Conservation (phyloP, 73 alveolate species). For the Uronychia setigera region DNA sequence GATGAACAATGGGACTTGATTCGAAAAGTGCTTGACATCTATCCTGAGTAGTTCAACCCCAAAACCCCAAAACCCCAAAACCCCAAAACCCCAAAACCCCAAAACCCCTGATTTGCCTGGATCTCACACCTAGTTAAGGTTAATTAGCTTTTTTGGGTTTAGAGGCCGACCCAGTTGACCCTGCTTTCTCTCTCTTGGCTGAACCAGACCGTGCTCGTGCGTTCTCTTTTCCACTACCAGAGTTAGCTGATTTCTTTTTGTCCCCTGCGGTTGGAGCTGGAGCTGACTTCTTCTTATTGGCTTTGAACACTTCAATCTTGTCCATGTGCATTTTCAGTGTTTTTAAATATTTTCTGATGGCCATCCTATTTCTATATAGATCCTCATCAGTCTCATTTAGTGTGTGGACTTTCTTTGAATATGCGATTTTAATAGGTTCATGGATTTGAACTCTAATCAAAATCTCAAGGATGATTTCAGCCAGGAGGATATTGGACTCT, state of each 20-base stretch:
- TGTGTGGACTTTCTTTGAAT: slow-evolving; percentile 28
- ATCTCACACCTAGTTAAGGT: too few species aligned
- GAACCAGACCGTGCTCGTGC: too few species aligned
- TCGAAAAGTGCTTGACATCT: slow-evolving; percentile 9
- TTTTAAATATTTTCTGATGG: slow-evolving; percentile 44
- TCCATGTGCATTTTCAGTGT: slow-evolving; percentile 44
- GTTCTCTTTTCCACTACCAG: too few species aligned
- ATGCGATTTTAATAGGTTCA: slow-evolving; percentile 7
- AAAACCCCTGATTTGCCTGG: too few species aligned
- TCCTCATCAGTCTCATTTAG: slow-evolving; percentile 9
- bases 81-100: too few species aligned
- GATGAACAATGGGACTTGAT: slow-evolving; percentile 40
- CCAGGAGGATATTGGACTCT: slow-evolving; percentile 17
- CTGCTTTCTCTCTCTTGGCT: too few species aligned
- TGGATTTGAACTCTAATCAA: slow-evolving; percentile 39
- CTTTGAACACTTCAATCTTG: slow-evolving; percentile 9
- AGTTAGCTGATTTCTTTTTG: too few species aligned
- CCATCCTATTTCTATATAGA: slow-evolving; percentile 36
- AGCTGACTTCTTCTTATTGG: not conserved
- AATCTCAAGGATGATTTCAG: slow-evolving; percentile 35
- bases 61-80: too few species aligned
- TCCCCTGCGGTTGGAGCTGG: too few species aligned
- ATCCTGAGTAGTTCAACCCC: slow-evolving; percentile 52
- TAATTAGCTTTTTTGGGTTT: too few species aligned
- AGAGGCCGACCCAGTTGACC: too few species aligned